Evolutionary conservation across 805 yeast genomes (phyloP), one percentile per base, ranked within the genome.

Genomic region (Metschnikowia borealis): DNA sequence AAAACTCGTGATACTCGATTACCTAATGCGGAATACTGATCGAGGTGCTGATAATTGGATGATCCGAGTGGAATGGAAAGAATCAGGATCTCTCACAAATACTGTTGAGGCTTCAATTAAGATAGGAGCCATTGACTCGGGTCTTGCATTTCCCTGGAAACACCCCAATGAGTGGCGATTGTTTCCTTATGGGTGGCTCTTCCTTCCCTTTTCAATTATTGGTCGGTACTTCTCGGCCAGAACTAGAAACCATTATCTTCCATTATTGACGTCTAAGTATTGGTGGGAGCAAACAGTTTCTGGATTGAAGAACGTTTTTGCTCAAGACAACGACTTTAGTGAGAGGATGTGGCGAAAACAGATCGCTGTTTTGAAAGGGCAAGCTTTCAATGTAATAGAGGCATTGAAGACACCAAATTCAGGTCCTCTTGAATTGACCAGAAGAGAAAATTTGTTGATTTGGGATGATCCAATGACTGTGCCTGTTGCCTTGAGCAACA

Each of bases 111-210:
- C 55, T 3, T 34, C 51, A 3, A 52, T 85, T 13, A 74, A 70
- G 46, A 71, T 85, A 31, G 89, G 88, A 2, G 92, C 91, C 0
- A 85, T 85, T 41, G 91, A 85, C 59, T 83, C 87, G 14, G 90
- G 90, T 0, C 69, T 85, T 31, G 75, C 90, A 0, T 85, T 83
- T 57, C 91, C 92, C 5, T 85, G 89, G 89, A 85, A 85, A 59
- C 89, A 84, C 55, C 91, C 91, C 0, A 87, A 85, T 64, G 89
- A 84, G 60, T 84, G 90, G 89, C 67, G 91, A 49, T 82, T 88
- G 0, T 85, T 83, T 57, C 91, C 91, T 0, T 85, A 78, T 66
- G 91, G 91, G 0, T 85, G 92, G 92, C 66, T 85, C 23, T 84
- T 81, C 57, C 64, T 85, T 33, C 91, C 91, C 0, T 64, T 78